Evolutionary conservation across 805 yeast species (phyloP), one percentile per base, ranked within the genome.

Genomic region (Candida germanica): DNA sequence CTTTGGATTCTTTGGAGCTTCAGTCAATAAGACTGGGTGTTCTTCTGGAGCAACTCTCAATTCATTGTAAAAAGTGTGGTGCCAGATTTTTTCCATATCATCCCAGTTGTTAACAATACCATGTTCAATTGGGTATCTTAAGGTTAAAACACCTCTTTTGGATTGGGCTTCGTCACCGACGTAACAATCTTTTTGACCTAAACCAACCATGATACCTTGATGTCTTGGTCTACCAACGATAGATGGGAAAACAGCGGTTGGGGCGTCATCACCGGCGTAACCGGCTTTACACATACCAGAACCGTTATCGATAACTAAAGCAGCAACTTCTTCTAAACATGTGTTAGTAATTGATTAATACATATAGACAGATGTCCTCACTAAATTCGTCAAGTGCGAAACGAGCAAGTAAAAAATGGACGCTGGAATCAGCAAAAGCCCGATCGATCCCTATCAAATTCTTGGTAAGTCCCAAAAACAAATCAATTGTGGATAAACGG

Each of bases 201-300:
- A 88, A 73, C 98, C 98, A 58, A 91, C 98, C 97, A 89, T 89
- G 79, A 88, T 89, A 83, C 98, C 98, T 73, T 93, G 98, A 72
- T 93, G 98, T 82, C 96, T 89, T 78, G 98, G 98, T 78, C 98
- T 93, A 77, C 98, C 98, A 51, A 91, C 98, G 64, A 93, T 91
- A 47, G 98, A 93, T 65, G 98, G 98, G 91, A 93, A 93, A 57
- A 93, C 98, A 61, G 98, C 98, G 73, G 97, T 86, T 67, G 98
- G 98, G 51, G 98, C 98, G 77, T 93, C 98, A 67, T 93, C 98
- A 79, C 98, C 98, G 81, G 98, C 98, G 69, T 89, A 93, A 75
- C 98, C 98, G 91, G 98, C 98, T 72, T 93, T 93, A 83, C 98
- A 93, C 98, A 93, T 93, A 81, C 98, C 98, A 66, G 98, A 93